Base-by-base conservation (phyloP, 2,329 filamentous ascomycete species). In the Pseudogymnoascus sp. region DNA sequence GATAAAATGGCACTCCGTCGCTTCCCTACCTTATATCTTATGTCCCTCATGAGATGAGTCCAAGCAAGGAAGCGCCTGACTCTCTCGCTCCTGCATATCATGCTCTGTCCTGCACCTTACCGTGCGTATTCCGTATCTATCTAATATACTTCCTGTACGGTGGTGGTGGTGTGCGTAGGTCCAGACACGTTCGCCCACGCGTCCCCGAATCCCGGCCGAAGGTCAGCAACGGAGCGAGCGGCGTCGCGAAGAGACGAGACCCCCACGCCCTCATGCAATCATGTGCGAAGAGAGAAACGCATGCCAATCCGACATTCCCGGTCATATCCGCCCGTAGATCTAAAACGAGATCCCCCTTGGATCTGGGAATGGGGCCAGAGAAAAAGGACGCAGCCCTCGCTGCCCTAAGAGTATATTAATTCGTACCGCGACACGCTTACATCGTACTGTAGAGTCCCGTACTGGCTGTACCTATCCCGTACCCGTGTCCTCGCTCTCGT, bases 201-300 rank as follows among this genome's bases (percentile, higher is more conserved):
- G 21, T 10, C 21, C 39, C 42, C 7, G 25, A 48, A 48, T 48
- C n/a, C 42, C 13, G 3, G 13, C 21, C 21, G 42, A 3, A 21
- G 42, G 42, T 48, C 25, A 48, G 25, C n/a, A 48, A 29, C 42
- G 42, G 42, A 48, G 42, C 42, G 42, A 48, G 42, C 42, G 42
- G 29, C 42, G 42, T 29, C 42, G 42, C 42, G 42, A 21, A 21
- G 21, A 21, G 21, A 21, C 21, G 21, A 48, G 42, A 48, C 42
- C 42, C 42, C 42, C 42, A 48, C 42, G 42, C 42, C 42, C 42
- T 48, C 42, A 29, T 48, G 42, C 42, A 48, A 48, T 48, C 42
- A 48, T 48, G 25, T 48, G 42, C 25, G 42, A 21, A 21, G 21
- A 29, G 13, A 15, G 42, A 48, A 48, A 48, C 13, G 42, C 42